Evolutionary conservation across 768 basidiomycete genomes (phyloP), one percentile per base, ranked within the genome.

Genomic region (Xanthoconium stramineum): DNA sequence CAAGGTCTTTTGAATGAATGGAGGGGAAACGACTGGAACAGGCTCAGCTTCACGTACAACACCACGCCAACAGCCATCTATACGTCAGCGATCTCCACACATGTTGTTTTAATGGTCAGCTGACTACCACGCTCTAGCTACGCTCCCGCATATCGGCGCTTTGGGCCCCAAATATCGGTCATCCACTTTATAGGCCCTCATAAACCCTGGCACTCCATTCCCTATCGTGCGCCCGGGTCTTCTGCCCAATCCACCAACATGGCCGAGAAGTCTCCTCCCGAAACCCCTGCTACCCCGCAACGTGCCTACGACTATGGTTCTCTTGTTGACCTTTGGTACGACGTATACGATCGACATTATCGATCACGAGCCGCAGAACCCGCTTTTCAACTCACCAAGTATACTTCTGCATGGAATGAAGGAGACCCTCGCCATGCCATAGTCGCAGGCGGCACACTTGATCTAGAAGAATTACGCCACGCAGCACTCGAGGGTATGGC

Each of bases 1-100:
- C 97, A 99, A 71, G 97, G 97, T 15, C 76, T 98, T 59, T 80
- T 98, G 61, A 98, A 98, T 65, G 95, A 98, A 76, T 98, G 94
- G 94, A 79, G 89, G 61, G 85, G 87, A 33, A 71, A 70, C 19
- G 72, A 91, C 67, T 99, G 97, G 97, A 84, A 97, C 65, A 82
- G 94, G 63, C 85, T 99, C 62, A 94, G 94, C 69, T 99, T 98
- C 74, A 92, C 87, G 40, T 99, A 97, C 76, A 99, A 99, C 72
- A 97, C 95, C 15, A 98, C 97, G 3, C 97, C 97, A 17, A 94
- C 94, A 14, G 94, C 96, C 56, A 93, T 88, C 52, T 98, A 98
- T 76, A 94, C 92, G 89, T 95, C 66, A 78, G 91, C 83, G 35
- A 53, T 58, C 53, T 47, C 28, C 45, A 43, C 53, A 55, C 61